phyloP scores from a whole-genome alignment of 2,329 filamentous ascomycete genomes.

The Triangularia verruculosa region DNA sequence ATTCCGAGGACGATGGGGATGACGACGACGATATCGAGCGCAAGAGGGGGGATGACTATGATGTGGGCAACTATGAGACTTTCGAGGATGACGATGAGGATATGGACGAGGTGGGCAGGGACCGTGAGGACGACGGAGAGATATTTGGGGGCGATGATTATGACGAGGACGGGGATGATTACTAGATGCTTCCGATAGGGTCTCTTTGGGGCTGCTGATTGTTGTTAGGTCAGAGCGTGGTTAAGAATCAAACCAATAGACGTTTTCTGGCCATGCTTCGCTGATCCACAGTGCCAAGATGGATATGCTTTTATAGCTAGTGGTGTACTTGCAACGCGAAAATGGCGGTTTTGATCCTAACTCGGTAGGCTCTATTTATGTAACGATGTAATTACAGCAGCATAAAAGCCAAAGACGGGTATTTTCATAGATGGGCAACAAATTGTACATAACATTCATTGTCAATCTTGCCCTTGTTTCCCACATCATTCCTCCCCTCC shows the following conservation, averaged over 20 bases:
- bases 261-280: no score
- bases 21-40: slow-evolving; percentile 6
- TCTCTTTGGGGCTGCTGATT: not conserved
- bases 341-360: no score
- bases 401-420: no score
- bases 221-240: no score
- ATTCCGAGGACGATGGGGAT: not conserved
- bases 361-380: no score
- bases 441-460: not conserved
- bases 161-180: not conserved
- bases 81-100: slow-evolving; percentile 25
- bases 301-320: no score
- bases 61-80: slow-evolving; percentile 17
- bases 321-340: no score
- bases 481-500: not conserved
- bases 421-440: no score
- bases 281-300: no score
- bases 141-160: not conserved
- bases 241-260: no score
- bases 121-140: not conserved
- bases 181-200: not conserved
- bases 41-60: slow-evolving; percentile 18
- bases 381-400: no score
- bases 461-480: not conserved
- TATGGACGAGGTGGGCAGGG: not conserved